Percentiles rank a stretch among this genome's conserved stretches.
Conservation (phyloP, 345 rosid species). For the Mallotus nudiflorus region DNA sequence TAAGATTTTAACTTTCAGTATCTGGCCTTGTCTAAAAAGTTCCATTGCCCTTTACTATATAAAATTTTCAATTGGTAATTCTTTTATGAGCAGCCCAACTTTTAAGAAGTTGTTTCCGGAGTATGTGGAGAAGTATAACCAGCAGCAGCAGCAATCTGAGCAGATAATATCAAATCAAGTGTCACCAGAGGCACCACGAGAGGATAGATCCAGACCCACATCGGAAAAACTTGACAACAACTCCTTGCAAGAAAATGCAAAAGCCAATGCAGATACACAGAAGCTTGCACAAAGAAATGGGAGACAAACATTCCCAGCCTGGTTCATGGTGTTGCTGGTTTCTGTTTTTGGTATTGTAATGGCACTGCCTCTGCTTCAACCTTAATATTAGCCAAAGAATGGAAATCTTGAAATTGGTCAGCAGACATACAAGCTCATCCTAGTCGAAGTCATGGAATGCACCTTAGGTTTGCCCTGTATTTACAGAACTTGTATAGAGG, state of each 20-base stretch:
- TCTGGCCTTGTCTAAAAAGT: background rate
- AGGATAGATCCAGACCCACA: slow-evolving; percentile 31
- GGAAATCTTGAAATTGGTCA: slow-evolving; percentile 23
- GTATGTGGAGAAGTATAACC: slow-evolving; percentile 72
- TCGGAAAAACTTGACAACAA: slow-evolving; percentile 38
- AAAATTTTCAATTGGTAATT: background rate
- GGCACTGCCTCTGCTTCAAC: slow-evolving; percentile 97
- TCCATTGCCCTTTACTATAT: background rate
- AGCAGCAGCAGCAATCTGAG: slow-evolving; percentile 61
- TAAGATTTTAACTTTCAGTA: too few species aligned
- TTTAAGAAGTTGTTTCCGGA: slow-evolving; percentile 94
- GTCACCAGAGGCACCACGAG: slow-evolving; percentile 41
- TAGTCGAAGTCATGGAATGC: slow-evolving; percentile 5
- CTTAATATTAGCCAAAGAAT: slow-evolving; percentile 35
- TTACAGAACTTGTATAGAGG: slow-evolving; percentile 33
- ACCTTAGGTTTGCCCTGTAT: slow-evolving; percentile 22
- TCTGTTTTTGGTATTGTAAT: slow-evolving; percentile 88
- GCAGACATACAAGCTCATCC: slow-evolving; percentile 20
- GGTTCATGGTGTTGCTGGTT: slow-evolving; percentile 82
- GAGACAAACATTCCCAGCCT: slow-evolving; percentile 73
- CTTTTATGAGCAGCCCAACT: slow-evolving; percentile 55
- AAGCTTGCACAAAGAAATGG: slow-evolving; percentile 44
- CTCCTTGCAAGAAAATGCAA: slow-evolving; percentile 38
- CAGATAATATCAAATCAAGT: slow-evolving; percentile 44
- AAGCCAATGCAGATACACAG: slow-evolving; percentile 23